Conservation (phyloP, 1,284 basidiomycete species). For the Schizophyllum commune region DNA sequence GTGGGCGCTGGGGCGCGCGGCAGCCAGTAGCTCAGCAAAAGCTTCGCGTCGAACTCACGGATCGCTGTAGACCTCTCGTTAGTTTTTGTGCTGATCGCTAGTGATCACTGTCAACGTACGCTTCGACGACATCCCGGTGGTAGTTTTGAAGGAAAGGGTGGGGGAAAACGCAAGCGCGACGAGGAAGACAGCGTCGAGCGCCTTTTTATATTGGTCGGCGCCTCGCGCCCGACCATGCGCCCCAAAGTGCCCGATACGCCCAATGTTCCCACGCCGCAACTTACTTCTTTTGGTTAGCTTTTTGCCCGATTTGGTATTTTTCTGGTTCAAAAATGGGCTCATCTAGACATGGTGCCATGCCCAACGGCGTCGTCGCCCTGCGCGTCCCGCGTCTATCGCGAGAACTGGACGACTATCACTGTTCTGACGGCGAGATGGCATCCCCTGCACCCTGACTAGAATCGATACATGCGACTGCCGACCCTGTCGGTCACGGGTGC, state of each 20-base stretch:
- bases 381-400: not conserved
- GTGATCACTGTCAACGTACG: conserved; percentile 22
- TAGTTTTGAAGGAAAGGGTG: conserved; percentile 4
- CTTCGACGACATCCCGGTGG: conserved; percentile 42
- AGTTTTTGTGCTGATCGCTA: not conserved
- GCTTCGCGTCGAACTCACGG: conserved; percentile 93
- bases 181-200: not conserved
- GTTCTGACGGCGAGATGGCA: not conserved
- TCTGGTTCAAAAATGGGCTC: not conserved
- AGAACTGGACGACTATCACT: not conserved
- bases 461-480: not conserved
- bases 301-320: not conserved
- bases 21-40: conserved; percentile 91
- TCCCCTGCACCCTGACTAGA: not conserved
- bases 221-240: not conserved
- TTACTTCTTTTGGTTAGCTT: not conserved
- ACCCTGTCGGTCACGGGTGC: not conserved
- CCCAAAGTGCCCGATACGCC: not conserved
- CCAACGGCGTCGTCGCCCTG: not conserved
- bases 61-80: conserved; percentile 49
- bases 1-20: conserved; percentile 63
- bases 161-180: conserved; percentile 11
- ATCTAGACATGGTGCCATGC: not conserved
- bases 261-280: not conserved
- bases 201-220: not conserved